Conservation (phyloP, 2,329 filamentous ascomycete genomes). For the Remersonia thermophila region DNA sequence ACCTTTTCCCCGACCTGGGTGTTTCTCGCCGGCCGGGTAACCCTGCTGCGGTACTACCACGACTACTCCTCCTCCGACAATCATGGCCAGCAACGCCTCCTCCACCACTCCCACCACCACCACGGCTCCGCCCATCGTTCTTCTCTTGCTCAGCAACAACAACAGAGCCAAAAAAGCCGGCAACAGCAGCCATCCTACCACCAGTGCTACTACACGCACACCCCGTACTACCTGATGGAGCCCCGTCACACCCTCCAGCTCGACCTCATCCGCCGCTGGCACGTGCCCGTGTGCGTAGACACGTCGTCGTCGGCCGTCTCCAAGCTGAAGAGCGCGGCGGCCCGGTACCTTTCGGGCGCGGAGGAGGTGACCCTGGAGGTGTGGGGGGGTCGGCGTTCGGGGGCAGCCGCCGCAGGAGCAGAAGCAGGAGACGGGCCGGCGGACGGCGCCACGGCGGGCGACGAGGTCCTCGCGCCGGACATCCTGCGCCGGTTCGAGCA, state of each 20-base stretch:
- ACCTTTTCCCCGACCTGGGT: constrained; percentile 31
- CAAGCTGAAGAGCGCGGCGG: constrained; percentile 11
- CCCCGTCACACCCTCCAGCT: no score
- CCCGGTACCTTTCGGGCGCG: constrained; percentile 25
- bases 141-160: constrained; percentile 24
- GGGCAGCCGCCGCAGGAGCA: constrained; percentile 12
- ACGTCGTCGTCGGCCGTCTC: constrained; percentile 5
- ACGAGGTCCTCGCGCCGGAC: constrained; percentile 26
- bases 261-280: constrained; percentile 3
- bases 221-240: neutral
- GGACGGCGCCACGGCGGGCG: no score
- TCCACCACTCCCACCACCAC: constrained; percentile 23
- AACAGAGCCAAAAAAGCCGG: no score
- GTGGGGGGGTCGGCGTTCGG: constrained; percentile 24
- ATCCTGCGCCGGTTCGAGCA: constrained; percentile 29
- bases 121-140: no score
- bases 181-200: neutral
- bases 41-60: constrained; percentile 23
- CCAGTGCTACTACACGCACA: neutral
- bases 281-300: constrained; percentile 30
- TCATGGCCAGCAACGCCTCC: constrained; percentile 5
- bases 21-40: constrained; percentile 29
- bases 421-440: no score
- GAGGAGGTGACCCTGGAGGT: constrained; percentile 30
- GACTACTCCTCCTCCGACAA: constrained; percentile 13